phyloP scores from a whole-genome alignment of 768 basidiomycete genomes.

The Termitomyces heimii region DNA sequence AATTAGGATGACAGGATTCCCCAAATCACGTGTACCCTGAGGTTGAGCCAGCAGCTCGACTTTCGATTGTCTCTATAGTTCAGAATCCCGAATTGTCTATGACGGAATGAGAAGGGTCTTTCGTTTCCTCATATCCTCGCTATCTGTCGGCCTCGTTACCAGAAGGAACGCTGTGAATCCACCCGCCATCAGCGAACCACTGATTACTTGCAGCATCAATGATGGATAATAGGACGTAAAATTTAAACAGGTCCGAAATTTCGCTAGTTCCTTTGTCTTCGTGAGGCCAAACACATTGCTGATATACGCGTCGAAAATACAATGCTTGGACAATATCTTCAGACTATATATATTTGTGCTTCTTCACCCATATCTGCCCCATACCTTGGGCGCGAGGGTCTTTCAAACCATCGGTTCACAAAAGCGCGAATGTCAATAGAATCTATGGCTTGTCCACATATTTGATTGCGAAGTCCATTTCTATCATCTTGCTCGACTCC shows the following conservation, averaged over 20 bases:
- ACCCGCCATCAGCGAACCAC: background rate
- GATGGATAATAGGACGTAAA: no score
- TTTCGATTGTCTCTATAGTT: no score
- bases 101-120: background rate
- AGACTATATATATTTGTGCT: no score
- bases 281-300: no score
- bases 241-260: no score
- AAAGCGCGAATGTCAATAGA: conserved; percentile 20
- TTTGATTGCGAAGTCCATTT: conserved; percentile 27
- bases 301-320: background rate
- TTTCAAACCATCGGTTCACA: conserved; percentile 4
- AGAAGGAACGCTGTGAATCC: background rate
- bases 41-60: background rate
- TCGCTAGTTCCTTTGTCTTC: no score
- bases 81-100: background rate
- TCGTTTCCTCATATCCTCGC: background rate
- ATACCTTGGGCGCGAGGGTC: background rate
- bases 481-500: conserved; percentile 20
- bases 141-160: background rate
- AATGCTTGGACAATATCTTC: background rate
- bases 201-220: background rate
- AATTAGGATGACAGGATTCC: background rate
- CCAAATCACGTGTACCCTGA: background rate
- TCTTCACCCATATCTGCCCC: background rate
- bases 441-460: conserved; percentile 25